Evolutionary conservation across 352 stramenopile species (phyloP), one percentile per base, ranked within the genome.

Genomic region (Globisporangium yorkense): DNA sequence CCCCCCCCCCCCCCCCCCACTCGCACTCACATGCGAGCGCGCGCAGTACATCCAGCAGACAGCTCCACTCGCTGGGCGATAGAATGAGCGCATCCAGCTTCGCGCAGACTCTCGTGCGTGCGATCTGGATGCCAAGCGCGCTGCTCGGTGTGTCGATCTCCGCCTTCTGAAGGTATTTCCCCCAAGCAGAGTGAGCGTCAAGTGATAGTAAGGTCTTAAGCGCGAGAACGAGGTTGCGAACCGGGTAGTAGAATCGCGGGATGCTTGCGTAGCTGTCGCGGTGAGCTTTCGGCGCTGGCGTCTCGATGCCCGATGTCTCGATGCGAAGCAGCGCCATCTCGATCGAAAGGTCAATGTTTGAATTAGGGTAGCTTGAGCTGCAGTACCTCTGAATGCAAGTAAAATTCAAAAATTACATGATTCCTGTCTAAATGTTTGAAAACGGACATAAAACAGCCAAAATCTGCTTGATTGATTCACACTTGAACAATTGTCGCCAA

Each of bases 161-260:
- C 4, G 56, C 48, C 33, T 57, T 51, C 41, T 54, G 49, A 15
- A 18, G 40, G n/a, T 20, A 15, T 20, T 45, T 45, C 40, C 5
- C 20, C 20, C 49, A 39, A 7, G 46, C 31, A 20, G 20, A 43
- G 15, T 51, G 33, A 44, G 41, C 41, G 40, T 20, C 24, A 10
- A 5, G 8, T 20, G 8, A n/a, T 47, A 47, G 16, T n/a, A 27
- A 24, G 18, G 2, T 9, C 5, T 6, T 13, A 20, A 0, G 15
- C 18, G 43, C 18, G 10, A n/a, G 16, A 27, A 24, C 9, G 1
- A 8, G n/a, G 2, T 16, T 21, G 31, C 62, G 57, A 54, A 75
- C 71, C 13, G 69, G 63, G 40, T 67, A 80, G 47, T 82, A 86
- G 62, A 86, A 84, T 4, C 67, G 67, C 33, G 76, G 73, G 56